Conservation (phyloP, 2,329 filamentous ascomycete genomes). For the Diaporthe ilicicola region DNA sequence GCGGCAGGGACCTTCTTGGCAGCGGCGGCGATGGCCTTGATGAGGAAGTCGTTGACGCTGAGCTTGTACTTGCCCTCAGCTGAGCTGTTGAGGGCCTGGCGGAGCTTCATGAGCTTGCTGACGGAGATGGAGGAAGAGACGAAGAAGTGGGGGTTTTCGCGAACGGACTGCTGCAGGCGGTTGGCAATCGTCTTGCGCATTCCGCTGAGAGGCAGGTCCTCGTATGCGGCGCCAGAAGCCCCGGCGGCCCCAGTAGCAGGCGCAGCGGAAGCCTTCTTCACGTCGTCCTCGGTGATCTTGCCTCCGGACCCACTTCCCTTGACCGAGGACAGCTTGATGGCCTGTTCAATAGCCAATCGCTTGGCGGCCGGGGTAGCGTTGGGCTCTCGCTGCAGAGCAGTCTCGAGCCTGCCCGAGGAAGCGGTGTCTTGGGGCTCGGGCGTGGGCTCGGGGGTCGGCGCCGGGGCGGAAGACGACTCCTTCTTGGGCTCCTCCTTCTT, state of each 20-base stretch:
- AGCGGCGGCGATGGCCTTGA: conserved; percentile 92
- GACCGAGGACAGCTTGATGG: conserved; percentile 77
- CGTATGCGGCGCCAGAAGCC: conserved; percentile 72
- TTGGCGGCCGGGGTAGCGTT: conserved; percentile 77
- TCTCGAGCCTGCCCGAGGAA: conserved; percentile 80
- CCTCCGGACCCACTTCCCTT: conserved; percentile 90
- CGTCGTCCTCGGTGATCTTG: conserved; percentile 89
- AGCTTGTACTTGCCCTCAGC: conserved; percentile 97
- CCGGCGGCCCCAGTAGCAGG: conserved; percentile 55
- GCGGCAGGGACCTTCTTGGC: conserved; percentile 93
- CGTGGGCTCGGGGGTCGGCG: conserved; percentile 62
- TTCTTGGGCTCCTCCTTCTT: conserved; percentile 69
- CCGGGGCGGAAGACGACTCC: conserved; percentile 64
- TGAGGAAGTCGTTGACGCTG: conserved; percentile 99
- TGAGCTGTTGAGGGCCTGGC: conserved; percentile 88
- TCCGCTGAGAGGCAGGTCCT: conserved; percentile 83
- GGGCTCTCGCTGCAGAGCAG: conserved; percentile 83
- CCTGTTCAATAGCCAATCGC: conserved; percentile 85
- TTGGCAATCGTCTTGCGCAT: conserved; percentile 99
- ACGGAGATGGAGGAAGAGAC: conserved; percentile 92
- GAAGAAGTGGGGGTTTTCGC: conserved; percentile 98
- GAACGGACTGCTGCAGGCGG: conserved; percentile 87
- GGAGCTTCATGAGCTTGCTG: conserved; percentile 94
- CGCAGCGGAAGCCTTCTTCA: conserved; percentile 80
- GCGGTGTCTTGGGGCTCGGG: conserved; percentile 72